Base-by-base conservation (phyloP, 2,329 filamentous ascomycete species). In the Pseudogymnoascus sp. region DNA sequence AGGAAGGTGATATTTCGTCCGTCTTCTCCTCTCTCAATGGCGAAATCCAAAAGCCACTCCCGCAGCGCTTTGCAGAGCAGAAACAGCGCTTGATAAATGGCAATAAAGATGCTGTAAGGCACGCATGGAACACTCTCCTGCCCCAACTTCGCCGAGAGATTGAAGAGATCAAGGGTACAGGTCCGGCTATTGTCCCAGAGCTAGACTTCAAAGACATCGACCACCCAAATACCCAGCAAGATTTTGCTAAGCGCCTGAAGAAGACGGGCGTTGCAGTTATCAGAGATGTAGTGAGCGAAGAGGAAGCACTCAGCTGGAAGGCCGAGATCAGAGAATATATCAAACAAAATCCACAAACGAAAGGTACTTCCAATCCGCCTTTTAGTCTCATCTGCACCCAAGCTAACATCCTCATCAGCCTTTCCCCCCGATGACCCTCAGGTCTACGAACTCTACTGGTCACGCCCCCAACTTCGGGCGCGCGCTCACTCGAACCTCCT, bases 371-470 rank as follows among this genome's bases (percentile, higher is more conserved):
- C 15, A n/a, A 12, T 10, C 25, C n/a, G 6, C 45, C 13, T 36
- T 12, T 12, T 21, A n/a, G 3, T 9, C 9, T 2, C 25, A 25
- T n/a, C 10, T 6, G 8, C 21, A 18, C 4, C 8, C 42, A 60
- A 36, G 13, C 18, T 59, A 60, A 59, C 27, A 1, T 5, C 7
- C n/a, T 7, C 15, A 4, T 5, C 4, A 45, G 87, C 84, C 2
- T 92, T 89, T 65, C 89, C 87, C 0, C 73, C 80, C 0, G 76
- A 87, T 52, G 79, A 86, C 42, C 87, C 87, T 0, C 85, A 88
- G 48, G 87, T 92, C 5, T 90, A 84, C 68, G 88, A 91, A 71
- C 76, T 92, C 1, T 92, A 91, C 74, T 91, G 88, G 88, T 87
- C 87, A 0, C 78, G 79, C 1, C 77, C 86, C 1, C 89, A 92